Evolutionary conservation across 441 rosid species (phyloP).

Genomic region (Breynia disticha): DNA sequence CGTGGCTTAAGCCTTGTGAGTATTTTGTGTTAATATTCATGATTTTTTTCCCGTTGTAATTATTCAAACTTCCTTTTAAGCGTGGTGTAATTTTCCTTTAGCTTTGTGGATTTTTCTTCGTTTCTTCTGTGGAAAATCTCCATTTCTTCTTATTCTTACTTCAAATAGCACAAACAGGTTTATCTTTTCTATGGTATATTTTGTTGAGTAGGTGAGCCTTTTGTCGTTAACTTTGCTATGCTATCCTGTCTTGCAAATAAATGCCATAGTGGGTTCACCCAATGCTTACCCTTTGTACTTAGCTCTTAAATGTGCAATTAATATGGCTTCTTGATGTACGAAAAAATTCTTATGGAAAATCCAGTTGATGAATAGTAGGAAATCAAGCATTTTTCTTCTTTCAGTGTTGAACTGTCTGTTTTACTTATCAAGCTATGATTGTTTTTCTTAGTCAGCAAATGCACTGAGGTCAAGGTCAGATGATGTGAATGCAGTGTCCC

Average conservation of each 20-base stretch:
- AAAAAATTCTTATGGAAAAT: neutral
- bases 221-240: too few species aligned
- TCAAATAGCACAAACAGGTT: too few species aligned
- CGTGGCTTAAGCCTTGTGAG: conserved; percentile 97
- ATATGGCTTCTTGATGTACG: neutral
- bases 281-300: neutral
- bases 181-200: too few species aligned
- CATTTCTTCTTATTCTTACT: too few species aligned
- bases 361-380: too few species aligned
- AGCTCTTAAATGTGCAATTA: neutral
- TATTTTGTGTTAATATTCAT: conserved; percentile 16
- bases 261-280: too few species aligned
- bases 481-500: conserved; percentile 86
- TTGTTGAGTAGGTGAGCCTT: too few species aligned
- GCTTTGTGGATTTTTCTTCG: neutral
- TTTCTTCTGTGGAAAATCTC: neutral
- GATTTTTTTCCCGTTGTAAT: neutral
- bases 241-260: too few species aligned
- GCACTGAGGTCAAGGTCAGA: conserved; percentile 87
- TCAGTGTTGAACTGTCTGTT: neutral
- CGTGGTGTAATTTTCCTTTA: neutral
- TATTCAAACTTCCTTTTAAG: neutral
- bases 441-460: conserved; percentile 49
- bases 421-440: conserved; percentile 10
- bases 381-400: too few species aligned